phyloP scores from a whole-genome alignment of 2,329 filamentous ascomycete genomes.

The Epichloe sibirici region DNA sequence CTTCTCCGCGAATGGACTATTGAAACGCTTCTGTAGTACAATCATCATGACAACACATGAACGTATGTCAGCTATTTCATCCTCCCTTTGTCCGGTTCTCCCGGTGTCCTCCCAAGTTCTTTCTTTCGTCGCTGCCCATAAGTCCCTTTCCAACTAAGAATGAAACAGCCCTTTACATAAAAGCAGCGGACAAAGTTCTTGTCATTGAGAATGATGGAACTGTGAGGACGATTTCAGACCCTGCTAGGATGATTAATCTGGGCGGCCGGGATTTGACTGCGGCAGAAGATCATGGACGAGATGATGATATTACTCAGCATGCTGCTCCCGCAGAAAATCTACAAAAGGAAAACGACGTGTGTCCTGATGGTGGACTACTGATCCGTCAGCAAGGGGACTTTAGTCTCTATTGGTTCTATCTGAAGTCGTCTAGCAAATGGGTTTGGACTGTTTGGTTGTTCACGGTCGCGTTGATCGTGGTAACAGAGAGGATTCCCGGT shows the following conservation, averaged over 20 bases:
- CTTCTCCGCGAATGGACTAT: constrained; percentile 1
- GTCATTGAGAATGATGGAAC: neutral
- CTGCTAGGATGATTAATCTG: too few species aligned
- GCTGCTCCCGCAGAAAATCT: too few species aligned
- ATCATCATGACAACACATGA: constrained; percentile 6
- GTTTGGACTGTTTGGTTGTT: neutral
- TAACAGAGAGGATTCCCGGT: neutral
- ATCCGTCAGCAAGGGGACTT: neutral
- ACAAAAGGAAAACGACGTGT: too few species aligned
- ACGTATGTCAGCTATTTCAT: neutral
- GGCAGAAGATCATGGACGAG: neutral
- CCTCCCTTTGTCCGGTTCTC: too few species aligned
- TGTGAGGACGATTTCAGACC: neutral
- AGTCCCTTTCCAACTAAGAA: neutral
- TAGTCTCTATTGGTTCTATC: neutral
- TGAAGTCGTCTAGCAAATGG: neutral
- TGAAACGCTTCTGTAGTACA: neutral
- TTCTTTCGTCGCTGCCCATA: too few species aligned
- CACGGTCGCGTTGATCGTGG: neutral
- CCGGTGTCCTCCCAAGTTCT: too few species aligned
- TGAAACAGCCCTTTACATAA: neutral
- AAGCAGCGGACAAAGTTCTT: neutral
- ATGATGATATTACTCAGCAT: too few species aligned
- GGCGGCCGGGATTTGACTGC: neutral
- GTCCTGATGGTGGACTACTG: neutral